Evolutionary conservation across 1,284 basidiomycete genomes (phyloP).

Genomic region (Vanrija pseudolonga): DNA sequence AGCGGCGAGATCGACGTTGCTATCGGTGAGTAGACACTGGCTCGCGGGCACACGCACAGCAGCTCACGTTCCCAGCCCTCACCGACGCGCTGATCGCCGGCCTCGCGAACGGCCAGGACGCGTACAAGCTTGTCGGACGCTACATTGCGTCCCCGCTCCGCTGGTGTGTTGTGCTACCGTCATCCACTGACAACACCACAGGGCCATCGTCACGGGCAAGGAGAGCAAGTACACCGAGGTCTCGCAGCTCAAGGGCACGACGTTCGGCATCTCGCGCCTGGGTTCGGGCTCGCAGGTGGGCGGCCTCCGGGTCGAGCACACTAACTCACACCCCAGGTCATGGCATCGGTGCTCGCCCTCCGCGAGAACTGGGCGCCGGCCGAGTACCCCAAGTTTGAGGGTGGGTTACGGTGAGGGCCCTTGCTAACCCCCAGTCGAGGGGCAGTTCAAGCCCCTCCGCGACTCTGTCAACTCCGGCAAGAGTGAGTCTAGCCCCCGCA

Average conservation of each 20-base stretch:
- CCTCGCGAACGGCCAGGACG: slow-evolving; percentile 77
- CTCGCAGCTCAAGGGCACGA: slow-evolving; percentile 71
- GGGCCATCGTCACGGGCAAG: slow-evolving; percentile 89
- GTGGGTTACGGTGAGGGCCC: slow-evolving; percentile 53
- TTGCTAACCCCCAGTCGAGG: slow-evolving; percentile 61
- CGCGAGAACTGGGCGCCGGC: slow-evolving; percentile 68
- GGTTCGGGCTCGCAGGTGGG: slow-evolving; percentile 51
- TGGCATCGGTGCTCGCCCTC: slow-evolving; percentile 90
- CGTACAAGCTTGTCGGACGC: slow-evolving; percentile 88
- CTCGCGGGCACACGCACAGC: neutral
- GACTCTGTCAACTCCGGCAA: slow-evolving; percentile 80
- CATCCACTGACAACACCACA: slow-evolving; percentile 36
- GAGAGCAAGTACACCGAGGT: slow-evolving; percentile 68
- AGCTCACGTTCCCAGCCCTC: slow-evolving; percentile 57
- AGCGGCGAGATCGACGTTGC: slow-evolving; percentile 85
- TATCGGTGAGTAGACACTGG: slow-evolving; percentile 57
- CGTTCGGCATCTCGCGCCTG: slow-evolving; percentile 81
- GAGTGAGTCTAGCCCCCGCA: slow-evolving; percentile 25
- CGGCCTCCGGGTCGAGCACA: neutral
- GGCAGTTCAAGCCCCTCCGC: slow-evolving; percentile 83
- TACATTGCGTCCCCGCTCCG: slow-evolving; percentile 85
- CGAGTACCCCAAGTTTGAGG: slow-evolving; percentile 64
- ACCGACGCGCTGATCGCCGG: slow-evolving; percentile 93
- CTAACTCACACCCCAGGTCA: slow-evolving; percentile 62
- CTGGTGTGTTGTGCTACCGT: slow-evolving; percentile 57